These are phyloP conservation scores for Petunia axillaris DNA, from an alignment of 257 asterid genomes.

Conservation along the genomic window DNA sequence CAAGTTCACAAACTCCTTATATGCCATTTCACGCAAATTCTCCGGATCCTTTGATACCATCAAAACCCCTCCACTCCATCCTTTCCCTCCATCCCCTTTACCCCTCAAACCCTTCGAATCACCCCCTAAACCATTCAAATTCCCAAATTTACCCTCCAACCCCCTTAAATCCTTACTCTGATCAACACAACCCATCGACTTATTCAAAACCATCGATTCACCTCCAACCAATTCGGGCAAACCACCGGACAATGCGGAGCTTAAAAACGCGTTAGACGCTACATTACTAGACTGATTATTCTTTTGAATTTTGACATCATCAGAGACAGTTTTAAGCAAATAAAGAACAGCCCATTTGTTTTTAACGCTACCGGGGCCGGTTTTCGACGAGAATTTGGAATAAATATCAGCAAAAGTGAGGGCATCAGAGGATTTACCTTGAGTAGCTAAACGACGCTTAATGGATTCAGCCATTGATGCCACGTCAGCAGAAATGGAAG, in stretches of 20 bases:
- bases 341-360: slow-evolving; percentile 94
- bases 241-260: slow-evolving; percentile 74
- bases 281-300: slow-evolving; percentile 38
- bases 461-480: slow-evolving; percentile 89
- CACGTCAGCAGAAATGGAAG: slow-evolving; percentile 71
- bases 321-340: slow-evolving; percentile 85
- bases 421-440: slow-evolving; percentile 96
- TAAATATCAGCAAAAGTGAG: slow-evolving; percentile 83
- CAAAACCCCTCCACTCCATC: slow-evolving; percentile 75
- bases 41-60: slow-evolving; percentile 80
- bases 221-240: slow-evolving; percentile 57
- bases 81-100: slow-evolving; percentile 54
- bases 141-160: slow-evolving; percentile 40
- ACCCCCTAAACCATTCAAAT: slow-evolving; percentile 49
- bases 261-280: slow-evolving; percentile 55
- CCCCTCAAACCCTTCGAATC: slow-evolving; percentile 44
- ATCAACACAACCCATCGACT: slow-evolving; percentile 36
- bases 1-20: slow-evolving; percentile 66
- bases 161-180: slow-evolving; percentile 41
- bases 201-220: slow-evolving; percentile 29
- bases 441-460: slow-evolving; percentile 85
- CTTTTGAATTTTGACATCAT: slow-evolving; percentile 61
- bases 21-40: slow-evolving; percentile 83
- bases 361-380: slow-evolving; percentile 75
- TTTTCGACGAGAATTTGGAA: slow-evolving; percentile 64